Conservation (phyloP, 2,329 filamentous ascomycete species). For the Celoporthe dispersa region DNA sequence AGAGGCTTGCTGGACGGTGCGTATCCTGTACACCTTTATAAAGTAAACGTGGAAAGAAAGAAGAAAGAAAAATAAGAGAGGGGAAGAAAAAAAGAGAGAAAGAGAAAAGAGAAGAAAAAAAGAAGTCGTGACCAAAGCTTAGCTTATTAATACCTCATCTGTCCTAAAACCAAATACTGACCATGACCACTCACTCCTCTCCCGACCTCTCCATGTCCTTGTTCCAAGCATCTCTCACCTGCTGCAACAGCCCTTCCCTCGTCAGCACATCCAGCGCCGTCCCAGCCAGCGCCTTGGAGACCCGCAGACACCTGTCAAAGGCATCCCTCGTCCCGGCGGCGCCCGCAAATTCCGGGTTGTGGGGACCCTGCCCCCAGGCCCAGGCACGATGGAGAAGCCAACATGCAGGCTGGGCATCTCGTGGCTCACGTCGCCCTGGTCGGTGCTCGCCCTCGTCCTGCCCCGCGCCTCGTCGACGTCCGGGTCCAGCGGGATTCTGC, state of each 20-base stretch:
- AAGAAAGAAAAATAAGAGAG: too few relatives aligned
- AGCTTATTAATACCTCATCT: neutral
- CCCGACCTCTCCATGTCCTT: slow-evolving; percentile 33
- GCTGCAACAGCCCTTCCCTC: slow-evolving; percentile 45
- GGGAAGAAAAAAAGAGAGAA: too few relatives aligned
- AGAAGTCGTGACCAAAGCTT: neutral
- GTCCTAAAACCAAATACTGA: neutral
- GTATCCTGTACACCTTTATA: neutral
- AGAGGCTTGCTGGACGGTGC: too few relatives aligned
- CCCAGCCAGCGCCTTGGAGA: slow-evolving; percentile 53
- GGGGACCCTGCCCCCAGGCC: slow-evolving; percentile 51
- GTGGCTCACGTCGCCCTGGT: slow-evolving; percentile 64
- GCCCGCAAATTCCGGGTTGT: slow-evolving; percentile 56
- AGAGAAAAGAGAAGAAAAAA: too few relatives aligned
- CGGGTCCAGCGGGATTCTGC: slow-evolving; percentile 35
- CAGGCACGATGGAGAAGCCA: slow-evolving; percentile 54
- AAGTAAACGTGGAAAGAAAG: too few relatives aligned
- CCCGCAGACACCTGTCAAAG: slow-evolving; percentile 50
- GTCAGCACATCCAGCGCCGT: slow-evolving; percentile 53
- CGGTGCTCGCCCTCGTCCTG: slow-evolving; percentile 57
- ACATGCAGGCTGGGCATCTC: slow-evolving; percentile 59
- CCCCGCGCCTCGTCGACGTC: slow-evolving; percentile 48
- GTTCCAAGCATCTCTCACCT: slow-evolving; percentile 47
- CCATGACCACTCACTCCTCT: neutral
- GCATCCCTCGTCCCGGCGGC: slow-evolving; percentile 54